These are phyloP conservation scores for Incumbomyces delicatus DNA, from an alignment of 2,329 filamentous ascomycete genomes.

Conservation along the genomic window DNA sequence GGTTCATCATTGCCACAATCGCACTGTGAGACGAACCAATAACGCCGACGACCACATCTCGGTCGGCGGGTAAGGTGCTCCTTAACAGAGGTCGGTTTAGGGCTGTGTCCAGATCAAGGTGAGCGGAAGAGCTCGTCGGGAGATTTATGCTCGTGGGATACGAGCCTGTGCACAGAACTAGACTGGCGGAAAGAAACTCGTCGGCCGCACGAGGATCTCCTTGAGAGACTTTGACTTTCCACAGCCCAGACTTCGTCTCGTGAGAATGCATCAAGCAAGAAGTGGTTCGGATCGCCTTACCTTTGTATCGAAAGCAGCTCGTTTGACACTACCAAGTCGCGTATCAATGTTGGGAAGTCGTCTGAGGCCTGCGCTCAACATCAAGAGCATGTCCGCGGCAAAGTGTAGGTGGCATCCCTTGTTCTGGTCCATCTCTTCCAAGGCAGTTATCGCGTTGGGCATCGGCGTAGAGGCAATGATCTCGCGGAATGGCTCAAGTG, in stretches of 20 bases:
- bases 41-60: constrained; percentile 41
- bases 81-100: neutral
- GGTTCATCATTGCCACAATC: constrained; percentile 53
- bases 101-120: constrained; percentile 46
- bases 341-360: constrained; percentile 29
- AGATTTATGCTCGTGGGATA: constrained; percentile 38
- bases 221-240: too few species aligned
- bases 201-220: constrained; percentile 13
- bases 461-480: constrained; percentile 39
- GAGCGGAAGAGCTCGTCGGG: constrained; percentile 30
- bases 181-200: constrained; percentile 31
- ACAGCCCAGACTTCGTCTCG: too few species aligned
- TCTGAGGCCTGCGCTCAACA: constrained; percentile 33
- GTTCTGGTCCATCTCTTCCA: constrained; percentile 46
- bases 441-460: constrained; percentile 46
- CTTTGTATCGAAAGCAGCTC: constrained; percentile 22
- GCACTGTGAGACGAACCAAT: constrained; percentile 56
- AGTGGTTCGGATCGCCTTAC: constrained; percentile 13
- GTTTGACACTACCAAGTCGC: constrained; percentile 26
- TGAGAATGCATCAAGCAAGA: too few species aligned
- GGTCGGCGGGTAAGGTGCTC: neutral
- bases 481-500: constrained; percentile 42
- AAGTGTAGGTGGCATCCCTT: constrained; percentile 48
- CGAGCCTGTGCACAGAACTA: constrained; percentile 53
- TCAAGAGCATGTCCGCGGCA: constrained; percentile 47